Evolutionary conservation across 75 land plant species (phyloP), one percentile per base, ranked within the genome.

Genomic region (Sequoia sempervirens): DNA sequence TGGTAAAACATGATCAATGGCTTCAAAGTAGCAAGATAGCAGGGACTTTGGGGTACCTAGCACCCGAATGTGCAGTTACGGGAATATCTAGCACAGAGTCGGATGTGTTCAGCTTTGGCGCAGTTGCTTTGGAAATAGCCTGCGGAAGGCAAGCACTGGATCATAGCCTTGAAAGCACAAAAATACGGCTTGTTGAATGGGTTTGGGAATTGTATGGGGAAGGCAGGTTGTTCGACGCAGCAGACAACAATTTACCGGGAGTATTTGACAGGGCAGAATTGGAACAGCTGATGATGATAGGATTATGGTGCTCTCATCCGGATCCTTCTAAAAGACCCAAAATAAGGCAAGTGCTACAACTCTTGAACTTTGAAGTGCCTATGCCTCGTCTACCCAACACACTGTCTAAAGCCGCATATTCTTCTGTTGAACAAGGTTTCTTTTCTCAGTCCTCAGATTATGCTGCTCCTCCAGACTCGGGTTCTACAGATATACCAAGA

Each of bases 251-350:
- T n/a, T 23, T 61, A 23, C 0, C 5, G 15, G 92, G 88, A 7
- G 86, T 53, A 14, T 87, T 83, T 46, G 83, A 85, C 28, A 26
- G 34, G 47, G 69, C 23, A 74, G 92, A 95, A 81, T 86, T 92
- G 92, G 86, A 83, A 83, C 75, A 86, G 72, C 36, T 91, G 87
- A 83, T 95, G 9, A 82, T 83, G 80, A 88, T 95, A 18, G 95
- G 94, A 64, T 86, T 95, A 13, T 82, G 84, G 37, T 92, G 96
- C 61, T 88, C 82, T 36, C 92, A 95, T 80, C 94, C 94, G 4
- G 88, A 92, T 70, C 81, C 87, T 36, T 79, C 56, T 69, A 76
- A 83, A 53, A 88, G 97, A 83, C 97, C 97, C n/a, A 80, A 66
- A 13, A 89, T 92, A 88, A 89, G 86, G 80, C 84, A 89, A 68